Conservation (phyloP, 2,329 filamentous ascomycete species). For the Fusarium continuum region DNA sequence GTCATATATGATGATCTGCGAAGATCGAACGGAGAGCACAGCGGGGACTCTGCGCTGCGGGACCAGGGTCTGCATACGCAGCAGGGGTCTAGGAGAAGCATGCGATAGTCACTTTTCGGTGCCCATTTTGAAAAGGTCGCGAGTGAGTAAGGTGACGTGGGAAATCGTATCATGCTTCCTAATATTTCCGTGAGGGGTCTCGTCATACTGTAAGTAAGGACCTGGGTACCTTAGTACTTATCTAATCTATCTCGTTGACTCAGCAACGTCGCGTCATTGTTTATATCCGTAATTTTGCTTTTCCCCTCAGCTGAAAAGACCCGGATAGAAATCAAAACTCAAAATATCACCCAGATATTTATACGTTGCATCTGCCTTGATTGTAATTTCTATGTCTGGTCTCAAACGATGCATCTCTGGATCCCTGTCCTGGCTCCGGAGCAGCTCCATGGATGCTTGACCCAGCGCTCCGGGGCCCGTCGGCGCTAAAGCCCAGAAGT, state of each 20-base stretch:
- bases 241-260: no score
- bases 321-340: not conserved
- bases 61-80: not conserved
- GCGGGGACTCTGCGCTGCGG: conserved; percentile 3
- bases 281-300: conserved; percentile 3
- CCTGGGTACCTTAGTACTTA: no score
- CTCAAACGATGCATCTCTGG: not conserved
- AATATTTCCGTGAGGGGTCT: not conserved
- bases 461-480: conserved; percentile 6
- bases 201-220: no score
- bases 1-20: conserved; percentile 15
- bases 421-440: conserved; percentile 9
- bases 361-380: not conserved
- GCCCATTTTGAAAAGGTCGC: not conserved
- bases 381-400: not conserved
- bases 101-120: not conserved
- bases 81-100: not conserved
- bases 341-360: not conserved
- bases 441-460: conserved; percentile 7
- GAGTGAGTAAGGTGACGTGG: not conserved
- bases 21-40: conserved; percentile 19
- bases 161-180: conserved; percentile 12
- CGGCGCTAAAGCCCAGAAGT: not conserved
- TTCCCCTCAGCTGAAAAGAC: conserved; percentile 8
- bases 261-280: not conserved